Percentiles rank a stretch among this genome's conserved stretches.
Conservation (phyloP, 148 eudicot species). For the Amaranthus cruentus region DNA sequence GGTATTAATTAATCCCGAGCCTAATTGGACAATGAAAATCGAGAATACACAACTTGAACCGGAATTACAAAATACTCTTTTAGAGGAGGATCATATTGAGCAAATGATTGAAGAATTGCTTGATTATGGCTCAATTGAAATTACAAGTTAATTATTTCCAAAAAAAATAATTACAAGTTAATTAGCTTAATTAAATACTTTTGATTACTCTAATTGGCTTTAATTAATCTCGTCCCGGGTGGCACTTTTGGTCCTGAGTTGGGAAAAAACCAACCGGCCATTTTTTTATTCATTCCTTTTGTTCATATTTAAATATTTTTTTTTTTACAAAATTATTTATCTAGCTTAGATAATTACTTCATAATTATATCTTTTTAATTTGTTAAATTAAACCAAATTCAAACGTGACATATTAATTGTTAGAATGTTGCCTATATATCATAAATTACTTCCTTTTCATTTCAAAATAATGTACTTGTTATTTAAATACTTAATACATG, state of each 20-base stretch:
- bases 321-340: background rate
- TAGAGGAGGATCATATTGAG: slow-evolving; percentile 82
- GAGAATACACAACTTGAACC: slow-evolving; percentile 25
- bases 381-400: slow-evolving; percentile 11
- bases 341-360: slow-evolving; percentile 12
- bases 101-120: slow-evolving; percentile 91
- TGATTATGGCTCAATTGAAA: slow-evolving; percentile 64
- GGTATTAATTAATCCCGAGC: slow-evolving; percentile 7
- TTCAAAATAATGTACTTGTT: slow-evolving; percentile 18
- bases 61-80: slow-evolving; percentile 30
- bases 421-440: slow-evolving; percentile 8
- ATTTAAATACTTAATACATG: background rate
- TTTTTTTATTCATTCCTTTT: slow-evolving; percentile 3
- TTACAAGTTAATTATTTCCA: slow-evolving; percentile 15
- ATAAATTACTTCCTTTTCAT: background rate
- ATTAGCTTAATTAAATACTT: slow-evolving; percentile 16
- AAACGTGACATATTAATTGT: background rate
- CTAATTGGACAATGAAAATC: slow-evolving; percentile 20
- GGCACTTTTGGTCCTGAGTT: slow-evolving; percentile 28
- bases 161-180: slow-evolving; percentile 12
- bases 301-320: background rate
- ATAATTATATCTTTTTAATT: background rate
- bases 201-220: background rate
- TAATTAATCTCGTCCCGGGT: slow-evolving; percentile 3
- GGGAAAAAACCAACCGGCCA: slow-evolving; percentile 37